Percentiles rank a stretch among this genome's conserved stretches.
These are phyloP conservation scores for Colletotrichum liriopes DNA, from an alignment of 2,329 filamentous ascomycete species.

Conservation along the genomic window DNA sequence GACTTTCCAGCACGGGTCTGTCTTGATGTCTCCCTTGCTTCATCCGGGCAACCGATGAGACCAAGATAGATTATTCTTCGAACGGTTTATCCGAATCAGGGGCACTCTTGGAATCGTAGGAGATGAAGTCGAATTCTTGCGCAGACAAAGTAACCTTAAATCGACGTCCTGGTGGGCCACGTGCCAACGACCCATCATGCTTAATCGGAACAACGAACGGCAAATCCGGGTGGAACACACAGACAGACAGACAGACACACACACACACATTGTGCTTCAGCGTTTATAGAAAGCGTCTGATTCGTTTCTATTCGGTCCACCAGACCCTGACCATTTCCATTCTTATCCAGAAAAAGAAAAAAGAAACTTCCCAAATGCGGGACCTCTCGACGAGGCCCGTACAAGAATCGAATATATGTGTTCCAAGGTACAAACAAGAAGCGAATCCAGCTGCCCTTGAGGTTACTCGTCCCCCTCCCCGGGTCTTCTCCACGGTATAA, in stretches of 20 bases:
- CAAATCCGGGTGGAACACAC: too few relatives aligned
- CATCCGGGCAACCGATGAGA: not conserved
- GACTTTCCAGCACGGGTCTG: not conserved
- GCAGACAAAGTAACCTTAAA: constrained; percentile 22
- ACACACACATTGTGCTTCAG: too few relatives aligned
- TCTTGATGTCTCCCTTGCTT: constrained; percentile 5
- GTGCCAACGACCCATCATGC: not conserved
- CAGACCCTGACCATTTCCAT: constrained; percentile 16
- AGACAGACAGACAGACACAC: too few relatives aligned
- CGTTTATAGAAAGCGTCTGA: not conserved
- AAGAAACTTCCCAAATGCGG: constrained; percentile 37
- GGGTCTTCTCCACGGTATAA: not conserved
- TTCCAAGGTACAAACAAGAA: constrained; percentile 19
- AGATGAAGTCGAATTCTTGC: constrained; percentile 12
- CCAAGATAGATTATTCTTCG: not conserved
- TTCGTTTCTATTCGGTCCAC: constrained; percentile 14
- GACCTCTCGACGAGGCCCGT: not conserved
- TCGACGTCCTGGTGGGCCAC: constrained; percentile 19
- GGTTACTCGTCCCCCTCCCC: not conserved
- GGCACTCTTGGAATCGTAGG: not conserved
- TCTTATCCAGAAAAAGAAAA: constrained; percentile 1
- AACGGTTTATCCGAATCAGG: not conserved
- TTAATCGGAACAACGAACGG: not conserved
- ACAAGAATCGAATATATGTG: constrained; percentile 39
- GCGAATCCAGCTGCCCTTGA: constrained; percentile 19